Percentiles rank a stretch among this genome's conserved stretches.
Evolutionary conservation across 1,284 basidiomycete genomes (phyloP).

Genomic region (Xanthoconium separans): DNA sequence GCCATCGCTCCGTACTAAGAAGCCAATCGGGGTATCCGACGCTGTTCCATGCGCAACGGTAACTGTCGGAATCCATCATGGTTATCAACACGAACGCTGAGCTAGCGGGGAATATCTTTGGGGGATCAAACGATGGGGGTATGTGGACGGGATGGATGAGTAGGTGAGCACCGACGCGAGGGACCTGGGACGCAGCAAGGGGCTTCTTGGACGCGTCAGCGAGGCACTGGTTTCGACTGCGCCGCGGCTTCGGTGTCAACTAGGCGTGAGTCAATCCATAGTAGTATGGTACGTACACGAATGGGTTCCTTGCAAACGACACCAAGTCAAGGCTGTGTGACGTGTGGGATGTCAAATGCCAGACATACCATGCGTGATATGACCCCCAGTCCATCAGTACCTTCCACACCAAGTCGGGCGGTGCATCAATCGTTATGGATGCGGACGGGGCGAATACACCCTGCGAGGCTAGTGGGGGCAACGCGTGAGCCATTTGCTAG

Average conservation of each 20-base stretch:
- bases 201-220: conserved; percentile 42
- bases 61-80: conserved; percentile 48
- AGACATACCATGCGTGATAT: conserved; percentile 33
- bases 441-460: conserved; percentile 28
- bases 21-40: conserved; percentile 46
- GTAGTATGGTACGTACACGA: conserved; percentile 45
- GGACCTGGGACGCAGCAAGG: conserved; percentile 36
- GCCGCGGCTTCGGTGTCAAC: neutral
- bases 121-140: conserved; percentile 51
- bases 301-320: conserved; percentile 55
- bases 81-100: conserved; percentile 45
- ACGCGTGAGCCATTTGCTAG: neutral
- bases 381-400: conserved; percentile 36
- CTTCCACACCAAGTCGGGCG: conserved; percentile 33
- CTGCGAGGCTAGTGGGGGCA: conserved; percentile 21
- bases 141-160: conserved; percentile 54
- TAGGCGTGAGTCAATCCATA: neutral
- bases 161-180: conserved; percentile 46
- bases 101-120: conserved; percentile 32
- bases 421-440: conserved; percentile 35
- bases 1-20: conserved; percentile 55
- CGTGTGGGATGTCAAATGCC: neutral
- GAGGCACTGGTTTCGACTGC: conserved; percentile 56
- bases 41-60: conserved; percentile 58
- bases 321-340: conserved; percentile 1